A percentile compares a stretch with the other conserved stretches of the same genome.
phyloP scores from a whole-genome alignment of 2,329 filamentous ascomycete genomes.

The Ceratocystis harringtonii region DNA sequence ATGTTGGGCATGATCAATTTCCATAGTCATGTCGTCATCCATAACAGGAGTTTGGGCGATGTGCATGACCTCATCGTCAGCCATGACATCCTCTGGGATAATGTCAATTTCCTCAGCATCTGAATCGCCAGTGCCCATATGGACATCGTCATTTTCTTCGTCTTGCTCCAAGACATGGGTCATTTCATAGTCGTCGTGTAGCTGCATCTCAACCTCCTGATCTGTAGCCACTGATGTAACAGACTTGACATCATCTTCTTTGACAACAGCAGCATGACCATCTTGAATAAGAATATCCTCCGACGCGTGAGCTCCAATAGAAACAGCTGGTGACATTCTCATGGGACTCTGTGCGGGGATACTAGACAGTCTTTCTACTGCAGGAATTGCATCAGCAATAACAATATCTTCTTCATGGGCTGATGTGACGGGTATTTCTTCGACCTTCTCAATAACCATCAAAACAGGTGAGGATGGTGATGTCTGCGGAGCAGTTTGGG shows the following conservation, averaged over 20 bases:
- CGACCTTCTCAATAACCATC: slow-evolving; percentile 1
- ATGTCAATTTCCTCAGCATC: not conserved
- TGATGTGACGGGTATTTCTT: not conserved
- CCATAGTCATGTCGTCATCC: not conserved
- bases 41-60: not conserved
- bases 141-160: slow-evolving; percentile 5
- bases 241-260: slow-evolving; percentile 13
- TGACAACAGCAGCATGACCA: not conserved
- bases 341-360: slow-evolving; percentile 9
- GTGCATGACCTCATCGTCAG: slow-evolving; percentile 9
- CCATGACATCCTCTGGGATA: slow-evolving; percentile 13
- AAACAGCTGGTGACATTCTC: not conserved
- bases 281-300: slow-evolving; percentile 4
- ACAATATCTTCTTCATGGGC: slow-evolving; percentile 9
- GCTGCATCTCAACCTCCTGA: slow-evolving; percentile 16
- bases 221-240: slow-evolving; percentile 12
- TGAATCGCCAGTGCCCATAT: slow-evolving; percentile 6
- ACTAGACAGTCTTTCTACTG: not conserved
- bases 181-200: slow-evolving; percentile 16
- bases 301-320: not conserved
- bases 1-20: not conserved
- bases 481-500: not conserved
- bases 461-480: not conserved
- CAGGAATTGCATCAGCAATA: slow-evolving; percentile 5
- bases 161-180: not conserved